Percentiles rank a stretch among this genome's conserved stretches.
These are phyloP conservation scores for Fomitopsis palustris DNA, from an alignment of 1,284 basidiomycete species.

Conservation along the genomic window DNA sequence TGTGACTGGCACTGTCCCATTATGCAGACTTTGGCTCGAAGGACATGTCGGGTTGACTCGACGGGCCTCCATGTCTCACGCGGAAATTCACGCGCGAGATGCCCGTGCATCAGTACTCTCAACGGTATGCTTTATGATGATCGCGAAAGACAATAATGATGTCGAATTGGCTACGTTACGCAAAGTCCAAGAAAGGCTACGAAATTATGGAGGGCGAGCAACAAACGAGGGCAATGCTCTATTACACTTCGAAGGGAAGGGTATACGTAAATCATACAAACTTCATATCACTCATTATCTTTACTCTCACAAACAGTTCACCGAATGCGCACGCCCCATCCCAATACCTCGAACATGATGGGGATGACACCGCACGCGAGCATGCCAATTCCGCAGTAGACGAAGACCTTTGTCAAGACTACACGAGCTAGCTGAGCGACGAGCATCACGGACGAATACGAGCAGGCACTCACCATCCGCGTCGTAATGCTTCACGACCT, in stretches of 20 bases:
- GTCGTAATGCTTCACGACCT: slow-evolving; percentile 71
- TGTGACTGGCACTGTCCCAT: no score
- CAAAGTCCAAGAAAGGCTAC: neutral
- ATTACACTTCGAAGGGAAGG: neutral
- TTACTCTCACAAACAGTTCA: slow-evolving; percentile 7
- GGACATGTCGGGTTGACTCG: no score
- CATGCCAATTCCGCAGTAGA: slow-evolving; percentile 84
- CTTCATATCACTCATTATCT: neutral
- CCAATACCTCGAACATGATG: slow-evolving; percentile 64
- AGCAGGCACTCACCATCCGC: slow-evolving; percentile 68
- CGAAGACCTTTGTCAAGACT: slow-evolving; percentile 91
- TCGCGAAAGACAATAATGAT: neutral
- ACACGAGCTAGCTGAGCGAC: slow-evolving; percentile 1
- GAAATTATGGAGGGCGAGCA: neutral
- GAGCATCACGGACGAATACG: neutral
- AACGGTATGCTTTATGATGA: neutral
- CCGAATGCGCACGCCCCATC: slow-evolving; percentile 50
- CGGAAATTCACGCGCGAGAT: no score
- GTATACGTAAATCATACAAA: neutral
- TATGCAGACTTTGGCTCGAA: no score
- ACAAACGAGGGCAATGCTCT: neutral
- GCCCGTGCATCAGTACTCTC: no score
- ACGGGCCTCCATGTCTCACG: no score
- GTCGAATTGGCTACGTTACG: neutral
- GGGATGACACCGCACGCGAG: slow-evolving; percentile 63